Evolutionary conservation across 352 stramenopile genomes (phyloP), one percentile per base, ranked within the genome.

Genomic region (Globisporangium takayamanum): DNA sequence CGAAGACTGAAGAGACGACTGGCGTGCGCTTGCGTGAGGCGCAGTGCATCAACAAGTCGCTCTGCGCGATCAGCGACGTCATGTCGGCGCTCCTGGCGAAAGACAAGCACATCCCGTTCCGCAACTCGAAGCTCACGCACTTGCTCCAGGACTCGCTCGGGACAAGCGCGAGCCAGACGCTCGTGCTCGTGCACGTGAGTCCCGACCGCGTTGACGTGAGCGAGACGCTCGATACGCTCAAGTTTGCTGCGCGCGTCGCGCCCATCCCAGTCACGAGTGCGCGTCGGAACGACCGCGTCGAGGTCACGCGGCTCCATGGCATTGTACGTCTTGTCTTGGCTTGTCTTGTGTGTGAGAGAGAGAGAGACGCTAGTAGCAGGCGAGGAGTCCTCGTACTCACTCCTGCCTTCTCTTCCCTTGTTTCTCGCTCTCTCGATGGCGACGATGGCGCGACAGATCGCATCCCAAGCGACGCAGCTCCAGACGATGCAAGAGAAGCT

Each of bases 51-150:
- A 88, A 90, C 69, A 88, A 91, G 62, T 93, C 83, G 51, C 72
- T 95, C 1, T 68, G 78, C 14, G 83, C 85, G 7, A 64, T 95
- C 20, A 76, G 74, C 10, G 82, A 95, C 52, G 85, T 95, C 8
- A 61, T 93, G 39, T 64, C 73, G 8, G 77, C 84, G 15, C 59
- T 92, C 37, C 59, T 84, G 36, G 76, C 78, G 1, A 89, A 88
- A 64, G 82, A 94, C 22, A 90, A 91, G 26, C 82, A 93, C 62
- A 73, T 95, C 3, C 84, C 84, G 50, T 95, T 86, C 55, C 72
- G 86, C 14, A 93, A 95, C 55, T 88, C 81, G 12, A 95, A 95
- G 66, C 74, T 95, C 25, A 95, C 86, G 20, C 80, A 92, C 59
- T 58, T 95, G 59, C 66, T 95, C 30, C 85, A 93, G 55, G 81